phyloP scores from a whole-genome alignment of 495 filamentous ascomycete genomes.

The Cetradonia linearis region DNA sequence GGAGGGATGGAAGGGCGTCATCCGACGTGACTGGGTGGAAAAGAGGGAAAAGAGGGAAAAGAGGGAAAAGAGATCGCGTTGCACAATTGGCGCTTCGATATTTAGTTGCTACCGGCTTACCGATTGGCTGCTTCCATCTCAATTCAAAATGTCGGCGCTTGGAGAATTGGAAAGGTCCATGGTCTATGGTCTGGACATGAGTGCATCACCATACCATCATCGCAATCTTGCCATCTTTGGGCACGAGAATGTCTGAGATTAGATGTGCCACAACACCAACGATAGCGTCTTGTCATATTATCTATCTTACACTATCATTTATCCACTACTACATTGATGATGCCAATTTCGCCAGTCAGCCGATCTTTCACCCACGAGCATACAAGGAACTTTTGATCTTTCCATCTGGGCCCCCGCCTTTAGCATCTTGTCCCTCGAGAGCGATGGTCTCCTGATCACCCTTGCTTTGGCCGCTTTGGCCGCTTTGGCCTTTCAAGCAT shows the following conservation, averaged over 20 bases:
- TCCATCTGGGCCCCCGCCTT: constrained; percentile 20
- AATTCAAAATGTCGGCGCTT: neutral
- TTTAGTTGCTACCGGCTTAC: neutral
- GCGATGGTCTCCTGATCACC: constrained; percentile 4
- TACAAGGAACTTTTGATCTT: neutral
- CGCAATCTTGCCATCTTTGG: neutral
- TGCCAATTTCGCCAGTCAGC: neutral
- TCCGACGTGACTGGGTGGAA: constrained; percentile 8
- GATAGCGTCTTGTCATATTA: too few relatives aligned
- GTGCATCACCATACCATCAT: too few relatives aligned
- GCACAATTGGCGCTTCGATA: neutral
- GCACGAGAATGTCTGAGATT: neutral
- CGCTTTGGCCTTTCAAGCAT: constrained; percentile 28
- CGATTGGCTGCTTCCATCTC: neutral
- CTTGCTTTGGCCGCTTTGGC: neutral
- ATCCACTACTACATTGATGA: too few relatives aligned
- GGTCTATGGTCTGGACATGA: neutral
- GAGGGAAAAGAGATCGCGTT: neutral
- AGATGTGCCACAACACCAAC: neutral
- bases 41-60: too few relatives aligned
- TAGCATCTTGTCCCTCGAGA: constrained; percentile 12
- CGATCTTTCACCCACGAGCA: neutral
- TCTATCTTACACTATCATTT: too few relatives aligned
- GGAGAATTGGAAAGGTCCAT: neutral
- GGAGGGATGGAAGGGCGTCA: constrained; percentile 3